phyloP scores from a whole-genome alignment of 2,329 filamentous ascomycete genomes.

The Ceratocystiopsis sp. region DNA sequence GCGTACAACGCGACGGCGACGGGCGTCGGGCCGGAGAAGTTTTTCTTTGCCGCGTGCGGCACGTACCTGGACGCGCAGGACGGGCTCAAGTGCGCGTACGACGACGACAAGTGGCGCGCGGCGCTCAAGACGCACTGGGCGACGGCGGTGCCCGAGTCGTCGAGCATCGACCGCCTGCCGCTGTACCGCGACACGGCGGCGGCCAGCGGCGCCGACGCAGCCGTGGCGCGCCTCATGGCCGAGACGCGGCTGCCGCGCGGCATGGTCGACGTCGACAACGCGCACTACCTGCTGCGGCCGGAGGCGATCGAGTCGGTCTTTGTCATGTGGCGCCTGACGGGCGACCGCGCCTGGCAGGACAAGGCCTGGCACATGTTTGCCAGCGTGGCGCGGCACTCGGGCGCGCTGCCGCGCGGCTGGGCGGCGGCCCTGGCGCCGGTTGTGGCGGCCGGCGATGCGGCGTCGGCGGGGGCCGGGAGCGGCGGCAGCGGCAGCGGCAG shows the following conservation, averaged over 20 bases:
- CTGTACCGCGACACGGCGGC: background rate
- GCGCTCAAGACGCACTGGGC: constrained; percentile 10
- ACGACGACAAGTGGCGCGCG: constrained; percentile 12
- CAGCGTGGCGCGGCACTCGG: constrained; percentile 42
- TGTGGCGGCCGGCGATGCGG: no score
- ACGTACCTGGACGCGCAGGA: constrained; percentile 8
- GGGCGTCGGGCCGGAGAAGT: constrained; percentile 46
- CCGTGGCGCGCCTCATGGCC: constrained; percentile 20
- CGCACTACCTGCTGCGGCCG: constrained; percentile 49
- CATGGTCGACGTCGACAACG: constrained; percentile 36
- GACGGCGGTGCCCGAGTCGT: background rate
- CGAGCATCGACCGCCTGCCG: background rate
- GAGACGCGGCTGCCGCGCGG: constrained; percentile 33
- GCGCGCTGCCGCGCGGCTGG: constrained; percentile 22
- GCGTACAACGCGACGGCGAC: constrained; percentile 38
- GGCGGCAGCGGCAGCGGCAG: no score
- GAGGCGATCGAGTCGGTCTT: constrained; percentile 73
- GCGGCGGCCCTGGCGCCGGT: no score
- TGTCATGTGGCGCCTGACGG: constrained; percentile 59
- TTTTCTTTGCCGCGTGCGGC: constrained; percentile 26
- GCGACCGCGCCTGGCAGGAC: constrained; percentile 45
- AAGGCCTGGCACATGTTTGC: constrained; percentile 62
- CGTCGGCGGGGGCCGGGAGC: no score
- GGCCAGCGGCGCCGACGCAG: constrained; percentile 10
- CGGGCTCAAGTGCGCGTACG: constrained; percentile 11